Evolutionary conservation across 129 eudicot genomes (phyloP).

Genomic region (Mikania micrantha): DNA sequence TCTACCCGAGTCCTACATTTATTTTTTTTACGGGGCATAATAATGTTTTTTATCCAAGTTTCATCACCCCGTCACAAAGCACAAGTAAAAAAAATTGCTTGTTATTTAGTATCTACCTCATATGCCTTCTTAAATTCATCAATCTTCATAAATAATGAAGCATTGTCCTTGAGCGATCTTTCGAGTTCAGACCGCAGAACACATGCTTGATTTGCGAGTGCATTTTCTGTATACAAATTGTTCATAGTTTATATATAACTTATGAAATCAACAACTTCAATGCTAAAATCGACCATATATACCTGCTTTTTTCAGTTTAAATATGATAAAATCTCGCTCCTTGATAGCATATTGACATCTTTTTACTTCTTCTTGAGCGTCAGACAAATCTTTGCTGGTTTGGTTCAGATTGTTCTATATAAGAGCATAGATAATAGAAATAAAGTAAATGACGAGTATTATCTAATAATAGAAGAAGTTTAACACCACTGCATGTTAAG

Average conservation of each 20-base stretch:
- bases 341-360: constrained; percentile 62
- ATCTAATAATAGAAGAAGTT: neutral
- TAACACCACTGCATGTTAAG: neutral
- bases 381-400: constrained; percentile 47
- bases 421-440: neutral
- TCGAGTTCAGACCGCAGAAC: constrained; percentile 79
- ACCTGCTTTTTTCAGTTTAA: constrained; percentile 93
- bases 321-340: constrained; percentile 63
- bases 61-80: too few relatives aligned
- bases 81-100: too few relatives aligned
- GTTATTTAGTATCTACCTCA: constrained; percentile 38
- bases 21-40: too few relatives aligned
- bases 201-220: constrained; percentile 83
- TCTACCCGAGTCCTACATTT: too few relatives aligned
- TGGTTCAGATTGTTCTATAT: constrained; percentile 52
- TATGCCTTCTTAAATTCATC: constrained; percentile 62
- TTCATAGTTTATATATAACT: constrained; percentile 4
- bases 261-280: neutral
- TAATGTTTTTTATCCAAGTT: too few relatives aligned
- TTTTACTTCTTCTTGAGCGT: constrained; percentile 55
- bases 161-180: constrained; percentile 73
- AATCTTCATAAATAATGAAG: constrained; percentile 28
- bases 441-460: neutral
- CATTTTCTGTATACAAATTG: constrained; percentile 53
- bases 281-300: neutral